Conservation (phyloP, 2,329 filamentous ascomycete genomes). For the Trichoderma brevicompactum region DNA sequence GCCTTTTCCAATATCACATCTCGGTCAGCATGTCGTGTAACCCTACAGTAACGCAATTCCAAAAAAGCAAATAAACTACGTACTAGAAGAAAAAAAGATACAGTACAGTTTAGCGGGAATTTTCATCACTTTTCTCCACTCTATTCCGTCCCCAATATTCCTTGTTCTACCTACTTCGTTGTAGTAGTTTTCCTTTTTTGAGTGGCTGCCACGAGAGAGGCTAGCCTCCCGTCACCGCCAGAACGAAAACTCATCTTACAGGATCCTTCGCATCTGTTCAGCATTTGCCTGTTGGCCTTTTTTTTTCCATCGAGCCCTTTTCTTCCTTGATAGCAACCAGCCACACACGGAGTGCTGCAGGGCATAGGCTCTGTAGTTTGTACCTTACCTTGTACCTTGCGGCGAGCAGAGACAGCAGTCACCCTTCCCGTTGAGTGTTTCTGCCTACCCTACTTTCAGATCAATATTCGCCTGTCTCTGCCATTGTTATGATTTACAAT, state of each 20-base stretch:
- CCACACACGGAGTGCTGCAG: neutral
- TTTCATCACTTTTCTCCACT: neutral
- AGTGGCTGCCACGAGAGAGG: too few species aligned
- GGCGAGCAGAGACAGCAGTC: slow-evolving; percentile 9
- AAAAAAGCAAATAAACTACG: neutral
- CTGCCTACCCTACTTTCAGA: neutral
- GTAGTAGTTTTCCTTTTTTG: too few species aligned
- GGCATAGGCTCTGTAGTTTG: neutral
- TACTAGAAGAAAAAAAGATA: neutral
- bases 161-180: too few species aligned
- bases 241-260: too few species aligned
- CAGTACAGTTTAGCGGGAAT: neutral
- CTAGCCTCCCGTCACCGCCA: too few species aligned
- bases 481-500: slow-evolving; percentile 10
- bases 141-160: neutral
- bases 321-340: neutral
- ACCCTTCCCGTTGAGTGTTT: slow-evolving; percentile 1
- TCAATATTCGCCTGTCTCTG: neutral
- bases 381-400: neutral
- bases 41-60: slow-evolving; percentile 3
- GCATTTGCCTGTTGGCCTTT: neutral
- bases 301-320: too few species aligned
- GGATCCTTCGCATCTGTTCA: too few species aligned
- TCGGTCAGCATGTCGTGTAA: slow-evolving; percentile 26
- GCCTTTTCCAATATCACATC: slow-evolving; percentile 20